Base-by-base conservation (phyloP, 2,329 filamentous ascomycete genomes). In the Zymoseptoria pseudotritici region DNA sequence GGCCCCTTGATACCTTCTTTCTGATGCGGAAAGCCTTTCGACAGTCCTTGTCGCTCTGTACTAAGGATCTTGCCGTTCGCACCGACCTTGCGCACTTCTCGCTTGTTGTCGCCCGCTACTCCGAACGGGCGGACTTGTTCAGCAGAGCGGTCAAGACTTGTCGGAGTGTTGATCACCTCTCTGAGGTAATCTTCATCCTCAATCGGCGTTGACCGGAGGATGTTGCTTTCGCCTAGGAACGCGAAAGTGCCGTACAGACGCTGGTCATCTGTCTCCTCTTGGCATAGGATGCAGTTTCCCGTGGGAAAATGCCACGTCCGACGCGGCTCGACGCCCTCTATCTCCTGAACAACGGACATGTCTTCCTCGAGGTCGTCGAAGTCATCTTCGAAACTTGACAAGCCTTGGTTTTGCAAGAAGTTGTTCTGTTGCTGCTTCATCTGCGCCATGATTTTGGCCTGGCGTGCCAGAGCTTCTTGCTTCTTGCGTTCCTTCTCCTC, bases 341-440 rank as follows among this genome's bases (percentile, higher is more conserved):
- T 84, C 67, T 88, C 86, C 10, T 82, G 78, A 8, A 82, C 78
- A 6, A 75, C 73, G 51, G 82, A 80, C 26, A 78, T 76, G 49
- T 84, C 83, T 56, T 89, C 85, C 57, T 89, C 86, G 26, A 90
- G 83, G 53, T 94, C 88, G 24, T 86, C 82, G 49, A 89, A 85
- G n/a, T 89, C 90, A 54, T 91, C 84, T 55, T 91, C 83, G 13
- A 90, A 91, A 89, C 91, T 96, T 73, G 96, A 89, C 61, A 96
- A 83, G 50, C 86, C 88, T 73, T 97, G 92, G 65, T 88, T 94
- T 59, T 90, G 88, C 77, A 99, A 79, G 76, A 99, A 99, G 69
- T 86, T 94, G 75, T 95, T 93, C 72, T 97, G 95, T 71, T 99
- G 93, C 71, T 96, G 89, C 73, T 97, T 94, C 76, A 99, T 97